Evolutionary conservation across 2,329 filamentous ascomycete genomes (phyloP), one percentile per base, ranked within the genome.

Genomic region (Pseudogymnoascus sp.): DNA sequence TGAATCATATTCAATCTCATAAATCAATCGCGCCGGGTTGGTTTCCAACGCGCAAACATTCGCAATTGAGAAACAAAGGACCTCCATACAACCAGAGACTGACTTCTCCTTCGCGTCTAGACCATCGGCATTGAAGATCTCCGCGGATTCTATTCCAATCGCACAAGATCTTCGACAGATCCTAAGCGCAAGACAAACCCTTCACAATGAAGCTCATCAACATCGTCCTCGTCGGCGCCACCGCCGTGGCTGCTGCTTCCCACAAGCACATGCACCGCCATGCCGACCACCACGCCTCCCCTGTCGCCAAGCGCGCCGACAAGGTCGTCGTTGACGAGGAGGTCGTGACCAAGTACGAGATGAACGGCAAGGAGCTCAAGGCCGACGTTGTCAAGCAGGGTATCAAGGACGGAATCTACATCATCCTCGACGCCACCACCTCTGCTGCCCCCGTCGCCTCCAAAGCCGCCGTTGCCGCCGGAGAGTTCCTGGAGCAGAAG

Each of bases 331-430:
- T 82, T 63, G 78, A 82, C 42, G 84, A 82, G 44, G 82, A 87
- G 33, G 87, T 85, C 61, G 83, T 87, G 68, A 84, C 87, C 63
- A 82, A 88, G 63, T 97, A 93, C 77, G 82, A 88, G 62, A 78
- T 93, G 62, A 84, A 88, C 65, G 88, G 87, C 65, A 70, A 86
- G 71, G 19, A 59, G 6, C 82, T 96, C 68, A 78, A 80, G 62
- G 76, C 82, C 65, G 76, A 82, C 0, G 83, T 91, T 65, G 91
- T 91, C 62, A 82, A 88, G 77, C 73, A 83, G 63, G 91, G 91
- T 67, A 82, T 97, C 69, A 77, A 82, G 64, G 83, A 88, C 66
- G 89, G 91, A 61, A 82, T 84, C 56, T 95, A 86, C 78, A 80
- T 88, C 56, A 78, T 89, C 59, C 78, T 88, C 53, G 83, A 85